Base-by-base conservation (phyloP, 768 basidiomycete species). In the Pisolithus tinctorius region DNA sequence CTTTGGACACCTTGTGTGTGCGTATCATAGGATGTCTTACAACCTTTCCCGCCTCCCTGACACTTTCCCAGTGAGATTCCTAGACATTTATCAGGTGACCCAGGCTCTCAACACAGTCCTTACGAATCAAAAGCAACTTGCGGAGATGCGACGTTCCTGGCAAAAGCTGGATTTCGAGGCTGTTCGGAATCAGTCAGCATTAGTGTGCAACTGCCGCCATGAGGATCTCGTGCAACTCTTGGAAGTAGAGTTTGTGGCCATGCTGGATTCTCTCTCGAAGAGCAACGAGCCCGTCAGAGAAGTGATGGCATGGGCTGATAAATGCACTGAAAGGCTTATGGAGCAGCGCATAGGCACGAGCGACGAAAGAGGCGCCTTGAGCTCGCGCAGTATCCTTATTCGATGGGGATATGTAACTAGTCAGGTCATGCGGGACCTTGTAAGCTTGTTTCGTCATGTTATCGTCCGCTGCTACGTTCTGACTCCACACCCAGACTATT, bases 351-450 rank as follows among this genome's bases (percentile, higher is more conserved):
- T 71, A 38, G 76, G 74, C 52, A 75, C 76, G 48, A 71, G 71
- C 45, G 89, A 91, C 56, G 90, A 93, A 53, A 76, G 86, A 60
- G 75, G 82, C 52, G 82, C 84, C 14, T 83, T 92, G 85, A 90
- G 87, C 66, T 89, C 90, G 44, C 76, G 91, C 55, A 91, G 88
- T 63, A 80, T 92, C 48, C 74, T 93, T 62, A 90, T 93, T 65
- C 82, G 90, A 50, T 92, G 89, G 90, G 88, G 89, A 46, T 93
- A 93, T 69, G 91, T 93, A 63, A 92, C 90, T 16, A 88, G 86
- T 68, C 90, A 93, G 68, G 82, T 93, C 59, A 93, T 93, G 89
- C 76, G 91, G 60, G 91, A 93, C 69, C 73, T 93, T 66, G 88
- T 91, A 64, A 66, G 86, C 13, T 26, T 45, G 68, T 31, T 50